phyloP scores from a whole-genome alignment of 495 filamentous ascomycete species.

The Thermochaetoides thermophila region DNA sequence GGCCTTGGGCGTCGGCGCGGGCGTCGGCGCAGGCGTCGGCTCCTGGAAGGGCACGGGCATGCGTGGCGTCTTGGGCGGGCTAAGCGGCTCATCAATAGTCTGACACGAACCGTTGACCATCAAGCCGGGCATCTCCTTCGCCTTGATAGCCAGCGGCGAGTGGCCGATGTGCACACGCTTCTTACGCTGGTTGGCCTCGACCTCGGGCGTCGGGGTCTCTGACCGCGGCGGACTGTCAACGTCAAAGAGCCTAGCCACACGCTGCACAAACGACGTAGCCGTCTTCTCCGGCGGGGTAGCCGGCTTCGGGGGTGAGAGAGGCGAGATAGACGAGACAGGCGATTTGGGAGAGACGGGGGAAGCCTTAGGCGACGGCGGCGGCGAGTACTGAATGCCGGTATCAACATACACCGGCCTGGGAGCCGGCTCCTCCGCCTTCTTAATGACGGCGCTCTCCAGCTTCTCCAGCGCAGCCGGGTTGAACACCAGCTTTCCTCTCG shows the following conservation, averaged over 20 bases:
- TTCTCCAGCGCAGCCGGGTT: slow-evolving; percentile 34
- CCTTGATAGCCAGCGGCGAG: slow-evolving; percentile 27
- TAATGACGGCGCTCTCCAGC: slow-evolving; percentile 33
- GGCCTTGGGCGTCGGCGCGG: slow-evolving; percentile 14
- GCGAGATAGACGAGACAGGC: too few relatives aligned
- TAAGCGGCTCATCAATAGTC: slow-evolving; percentile 50
- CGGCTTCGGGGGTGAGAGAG: too few relatives aligned
- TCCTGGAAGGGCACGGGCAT: slow-evolving; percentile 24
- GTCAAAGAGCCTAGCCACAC: slow-evolving; percentile 21
- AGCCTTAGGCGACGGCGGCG: slow-evolving; percentile 57
- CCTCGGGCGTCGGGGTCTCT: slow-evolving; percentile 43
- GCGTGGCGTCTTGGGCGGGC: slow-evolving; percentile 54
- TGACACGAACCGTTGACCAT: slow-evolving; percentile 65
- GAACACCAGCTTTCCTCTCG: slow-evolving; percentile 29
- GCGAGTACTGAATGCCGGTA: slow-evolving; percentile 67
- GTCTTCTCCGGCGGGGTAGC: slow-evolving; percentile 30
- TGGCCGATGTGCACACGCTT: slow-evolving; percentile 42
- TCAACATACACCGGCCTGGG: slow-evolving; percentile 42
- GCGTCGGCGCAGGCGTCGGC: slow-evolving; percentile 13
- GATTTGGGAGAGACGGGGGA: slow-evolving; percentile 23
- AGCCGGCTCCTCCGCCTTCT: slow-evolving; percentile 31
- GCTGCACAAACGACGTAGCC: slow-evolving; percentile 10
- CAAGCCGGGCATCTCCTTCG: slow-evolving; percentile 15
- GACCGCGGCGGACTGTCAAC: slow-evolving; percentile 27
- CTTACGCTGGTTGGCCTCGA: slow-evolving; percentile 56